A percentile compares a stretch with the other conserved stretches of the same genome.
Conservation (phyloP, 768 basidiomycete species). For the Rhodotorula diobovata region DNA sequence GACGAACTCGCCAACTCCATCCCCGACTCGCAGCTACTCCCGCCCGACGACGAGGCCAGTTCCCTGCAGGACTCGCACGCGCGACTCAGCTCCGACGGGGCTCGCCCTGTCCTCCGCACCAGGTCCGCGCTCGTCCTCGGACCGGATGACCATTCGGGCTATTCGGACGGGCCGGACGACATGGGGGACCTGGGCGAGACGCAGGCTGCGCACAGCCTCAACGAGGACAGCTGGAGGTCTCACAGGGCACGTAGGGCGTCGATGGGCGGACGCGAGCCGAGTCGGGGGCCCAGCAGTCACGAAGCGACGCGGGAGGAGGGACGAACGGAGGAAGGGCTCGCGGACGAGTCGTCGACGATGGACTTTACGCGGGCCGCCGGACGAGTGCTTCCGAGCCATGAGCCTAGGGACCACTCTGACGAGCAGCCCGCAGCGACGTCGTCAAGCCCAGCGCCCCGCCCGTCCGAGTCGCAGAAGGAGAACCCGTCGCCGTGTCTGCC, state of each 20-base stretch:
- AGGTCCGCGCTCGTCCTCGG: not conserved
- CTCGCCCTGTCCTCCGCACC: not conserved
- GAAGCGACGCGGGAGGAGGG: too few relatives aligned
- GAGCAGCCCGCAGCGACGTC: not conserved
- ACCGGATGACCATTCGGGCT: not conserved
- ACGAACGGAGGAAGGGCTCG: not conserved
- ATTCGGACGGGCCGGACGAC: not conserved
- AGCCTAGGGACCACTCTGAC: not conserved
- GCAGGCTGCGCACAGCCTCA: not conserved
- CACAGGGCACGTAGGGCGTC: not conserved
- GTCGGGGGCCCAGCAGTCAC: too few relatives aligned
- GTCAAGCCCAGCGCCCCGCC: not conserved
- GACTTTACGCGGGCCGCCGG: constrained; percentile 5
- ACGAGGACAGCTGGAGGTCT: not conserved
- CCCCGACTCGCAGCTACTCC: constrained; percentile 2
- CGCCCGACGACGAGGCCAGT: not conserved
- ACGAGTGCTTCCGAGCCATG: not conserved
- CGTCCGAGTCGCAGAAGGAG: constrained; percentile 29
- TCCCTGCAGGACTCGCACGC: not conserved
- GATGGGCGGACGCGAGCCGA: too few relatives aligned
- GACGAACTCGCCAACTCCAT: not conserved
- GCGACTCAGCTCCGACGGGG: too few relatives aligned
- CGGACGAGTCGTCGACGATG: constrained; percentile 14
- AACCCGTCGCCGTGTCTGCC: not conserved
- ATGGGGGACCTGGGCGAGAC: not conserved